Evolutionary conservation across 768 basidiomycete species (phyloP), one percentile per base, ranked within the genome.

Genomic region (Rhodocollybia butyracea): DNA sequence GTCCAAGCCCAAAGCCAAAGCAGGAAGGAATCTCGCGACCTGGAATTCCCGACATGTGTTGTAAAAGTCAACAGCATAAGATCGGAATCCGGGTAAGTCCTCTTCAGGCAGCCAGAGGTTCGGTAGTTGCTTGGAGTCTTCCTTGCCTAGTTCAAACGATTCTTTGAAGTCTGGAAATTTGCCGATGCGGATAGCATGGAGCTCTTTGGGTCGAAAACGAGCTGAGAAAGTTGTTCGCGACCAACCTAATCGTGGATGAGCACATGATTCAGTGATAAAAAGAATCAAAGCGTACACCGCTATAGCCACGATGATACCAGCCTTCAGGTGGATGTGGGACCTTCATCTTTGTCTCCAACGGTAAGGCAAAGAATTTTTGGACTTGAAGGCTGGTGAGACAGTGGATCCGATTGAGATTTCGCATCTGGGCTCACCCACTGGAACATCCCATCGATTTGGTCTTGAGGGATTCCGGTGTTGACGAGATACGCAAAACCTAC

Each of bases 101-200:
- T 60, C 61, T 17, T 72, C 74, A 0, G 69, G 65, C 4, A 72
- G 68, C 73, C 74, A 76, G 19, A 73, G 69, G 56, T 76, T 74
- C 2, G 71, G 67, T 53, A 71, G 61, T 15, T 43, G 62, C 17
- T 34, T n/a, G 21, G 43, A 54, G 21, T 63, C 57, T 43, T 72
- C 72, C 51, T 66, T 61, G 4, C 70, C 72, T 13, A 70, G 59
- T 47, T 76, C 74, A 50, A 72, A 72, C 36, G 70, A 73, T 61
- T 73, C 73, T 55, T 71, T 72, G 42, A 68, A 67, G 57, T 70
- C 71, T 3, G 64, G 70, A 36, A 66, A 66, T 42, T 66, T 61
- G 12, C 43, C 43, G 46, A 61, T 61, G 13, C 66, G 66, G 43
- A 65, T 66, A 22, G 56, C 60, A 38, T 59, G 58, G 1, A 67